Evolutionary conservation across 208 protist species (phyloP), one percentile per base, ranked within the genome.

Genomic region (Acanthamoeba castellanii): DNA sequence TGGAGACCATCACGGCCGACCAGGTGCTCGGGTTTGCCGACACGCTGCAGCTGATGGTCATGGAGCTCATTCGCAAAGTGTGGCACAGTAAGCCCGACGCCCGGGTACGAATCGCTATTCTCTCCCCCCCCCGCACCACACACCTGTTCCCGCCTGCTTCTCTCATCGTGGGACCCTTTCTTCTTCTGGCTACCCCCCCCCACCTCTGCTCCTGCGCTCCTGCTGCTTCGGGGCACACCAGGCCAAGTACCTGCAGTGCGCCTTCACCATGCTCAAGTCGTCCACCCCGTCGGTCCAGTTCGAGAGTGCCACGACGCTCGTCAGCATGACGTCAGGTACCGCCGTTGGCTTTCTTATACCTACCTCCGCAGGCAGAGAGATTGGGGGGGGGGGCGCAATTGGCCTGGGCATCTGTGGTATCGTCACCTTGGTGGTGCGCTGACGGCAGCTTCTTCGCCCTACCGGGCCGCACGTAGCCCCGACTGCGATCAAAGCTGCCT

Each of bases 211-310:
- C n/a, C n/a, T n/a, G n/a, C n/a, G n/a, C n/a, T n/a, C n/a, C n/a
- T n/a, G n/a, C n/a, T n/a, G n/a, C n/a, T n/a, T n/a, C n/a, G n/a
- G n/a, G n/a, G n/a, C n/a, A n/a, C n/a, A 34, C 61, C 98, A 99
- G 96, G 97, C 97, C 34, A 97, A 97, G 93, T 99, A 99, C 97
- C 98, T 99, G 30, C 97, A 97, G n/a, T 97, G 99, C 72, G 98
- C 99, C 91, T 99, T 99, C 96, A 98, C 96, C 11, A 98, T 99
- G 30, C 96, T 99, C 93, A 98, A 99, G 94, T 99, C 98, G 64
- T 97, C 97, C 76, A 98, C 98, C 70, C 95, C 97, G n/a, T 97
- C 99, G 30, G 99, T 99, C 45, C 98, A 98, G 55, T 99, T 98
- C 96, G 98, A 99, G 97, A 99, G 98, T 89, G 99, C 99, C 37